Percentiles rank a stretch among this genome's conserved stretches.
These are phyloP conservation scores for Raphanus sativus DNA, from an alignment of 345 rosid genomes.

Conservation along the genomic window DNA sequence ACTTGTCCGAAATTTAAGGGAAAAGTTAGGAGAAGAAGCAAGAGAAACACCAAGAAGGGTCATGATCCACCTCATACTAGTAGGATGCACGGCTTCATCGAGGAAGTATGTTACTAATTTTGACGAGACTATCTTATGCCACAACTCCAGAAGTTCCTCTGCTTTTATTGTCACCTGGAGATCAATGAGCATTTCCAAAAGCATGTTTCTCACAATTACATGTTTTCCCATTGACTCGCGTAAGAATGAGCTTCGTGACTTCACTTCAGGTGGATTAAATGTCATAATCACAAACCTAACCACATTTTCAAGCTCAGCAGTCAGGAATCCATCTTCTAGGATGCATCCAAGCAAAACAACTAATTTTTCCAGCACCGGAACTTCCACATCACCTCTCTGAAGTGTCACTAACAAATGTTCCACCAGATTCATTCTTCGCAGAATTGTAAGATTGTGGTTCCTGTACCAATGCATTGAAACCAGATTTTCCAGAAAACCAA, in stretches of 20 bases:
- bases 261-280: conserved; percentile 90
- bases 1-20: conserved; percentile 86
- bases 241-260: conserved; percentile 62
- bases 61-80: conserved; percentile 99
- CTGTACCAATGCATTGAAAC: conserved; percentile 99
- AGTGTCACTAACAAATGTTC: conserved; percentile 92
- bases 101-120: conserved; percentile 92
- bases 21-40: conserved; percentile 89
- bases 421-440: conserved; percentile 91
- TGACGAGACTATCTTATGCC: conserved; percentile 99
- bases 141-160: conserved; percentile 95
- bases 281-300: conserved; percentile 96
- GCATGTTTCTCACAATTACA: conserved; percentile 96
- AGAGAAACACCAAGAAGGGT: conserved; percentile 95
- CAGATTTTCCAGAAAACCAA: conserved; percentile 94
- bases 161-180: conserved; percentile 93
- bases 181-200: conserved; percentile 97
- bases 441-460: conserved; percentile 91
- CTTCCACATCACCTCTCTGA: conserved; percentile 98
- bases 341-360: conserved; percentile 97
- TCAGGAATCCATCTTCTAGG: conserved; percentile 92
- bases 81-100: conserved; percentile 99
- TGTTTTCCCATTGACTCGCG: conserved; percentile 97
- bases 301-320: conserved; percentile 93
- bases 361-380: conserved; percentile 91